Evolutionary conservation across 768 basidiomycete genomes (phyloP).

Genomic region (Pilatotrama ljubarskyi): DNA sequence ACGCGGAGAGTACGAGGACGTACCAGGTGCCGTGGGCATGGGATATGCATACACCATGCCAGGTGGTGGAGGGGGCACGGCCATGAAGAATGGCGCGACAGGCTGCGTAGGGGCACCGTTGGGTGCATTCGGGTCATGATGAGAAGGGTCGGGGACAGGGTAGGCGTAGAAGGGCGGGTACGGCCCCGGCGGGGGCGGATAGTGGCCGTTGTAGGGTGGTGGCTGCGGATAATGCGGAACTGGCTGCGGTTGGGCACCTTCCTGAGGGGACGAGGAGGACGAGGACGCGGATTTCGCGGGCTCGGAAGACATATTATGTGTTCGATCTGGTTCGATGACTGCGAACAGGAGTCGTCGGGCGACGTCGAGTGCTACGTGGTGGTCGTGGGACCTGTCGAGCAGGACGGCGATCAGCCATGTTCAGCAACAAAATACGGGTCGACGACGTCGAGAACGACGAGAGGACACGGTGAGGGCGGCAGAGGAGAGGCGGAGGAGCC

Average conservation of each 20-base stretch:
- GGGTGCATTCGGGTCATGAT: conserved; percentile 34
- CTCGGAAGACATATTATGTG: conserved; percentile 26
- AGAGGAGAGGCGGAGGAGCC: conserved; percentile 28
- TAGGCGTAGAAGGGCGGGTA: conserved; percentile 32
- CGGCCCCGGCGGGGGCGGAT: conserved; percentile 24
- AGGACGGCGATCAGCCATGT: conserved; percentile 12
- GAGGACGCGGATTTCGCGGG: conserved; percentile 21
- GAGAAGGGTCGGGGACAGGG: conserved; percentile 29
- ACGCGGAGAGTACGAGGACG: conserved; percentile 4
- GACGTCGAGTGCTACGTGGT: background rate
- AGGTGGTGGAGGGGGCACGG: conserved; percentile 38
- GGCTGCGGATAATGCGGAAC: conserved; percentile 22
- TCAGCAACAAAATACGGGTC: background rate
- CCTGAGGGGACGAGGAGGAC: conserved; percentile 16
- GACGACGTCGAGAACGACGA: conserved; percentile 3
- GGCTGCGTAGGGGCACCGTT: conserved; percentile 30
- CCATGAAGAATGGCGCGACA: conserved; percentile 41
- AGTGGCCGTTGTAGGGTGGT: conserved; percentile 28
- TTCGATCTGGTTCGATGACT: background rate
- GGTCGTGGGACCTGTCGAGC: conserved; percentile 16
- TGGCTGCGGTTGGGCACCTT: conserved; percentile 21
- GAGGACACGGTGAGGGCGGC: background rate
- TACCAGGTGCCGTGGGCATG: conserved; percentile 40
- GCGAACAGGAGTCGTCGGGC: background rate
- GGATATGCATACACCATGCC: conserved; percentile 48